These are phyloP conservation scores for Pseudodiploospora longispora DNA, from an alignment of 2,329 filamentous ascomycete genomes.

Conservation along the genomic window DNA sequence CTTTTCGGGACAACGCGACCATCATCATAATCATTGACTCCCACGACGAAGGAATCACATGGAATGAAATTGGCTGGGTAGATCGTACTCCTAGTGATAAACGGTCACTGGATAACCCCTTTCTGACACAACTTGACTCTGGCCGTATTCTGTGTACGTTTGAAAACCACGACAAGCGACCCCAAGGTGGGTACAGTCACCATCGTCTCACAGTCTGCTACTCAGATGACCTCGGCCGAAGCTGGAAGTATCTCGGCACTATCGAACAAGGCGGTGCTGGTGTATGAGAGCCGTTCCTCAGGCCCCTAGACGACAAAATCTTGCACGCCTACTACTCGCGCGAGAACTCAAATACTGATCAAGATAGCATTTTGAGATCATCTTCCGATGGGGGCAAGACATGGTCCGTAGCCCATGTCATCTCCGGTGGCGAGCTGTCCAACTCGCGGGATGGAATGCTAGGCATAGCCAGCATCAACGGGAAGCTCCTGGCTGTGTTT, in stretches of 20 bases:
- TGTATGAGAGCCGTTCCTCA: constrained; percentile 38
- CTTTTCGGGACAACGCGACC: constrained; percentile 13
- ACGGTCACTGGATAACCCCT: constrained; percentile 25
- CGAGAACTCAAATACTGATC: constrained; percentile 29
- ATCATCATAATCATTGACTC: constrained; percentile 18
- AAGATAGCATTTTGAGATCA: constrained; percentile 33
- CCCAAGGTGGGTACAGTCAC: constrained; percentile 16
- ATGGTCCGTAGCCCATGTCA: constrained; percentile 23
- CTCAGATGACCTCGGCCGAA: constrained; percentile 31
- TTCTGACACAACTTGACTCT: constrained; percentile 25
- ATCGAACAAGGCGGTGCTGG: constrained; percentile 24
- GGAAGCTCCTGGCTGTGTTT: constrained; percentile 33
- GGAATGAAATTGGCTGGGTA: constrained; percentile 19
- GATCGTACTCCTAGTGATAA: constrained; percentile 1
- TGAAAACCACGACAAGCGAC: constrained; percentile 24
- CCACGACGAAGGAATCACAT: constrained; percentile 19
- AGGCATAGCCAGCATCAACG: constrained; percentile 27
- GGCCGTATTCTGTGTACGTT: constrained; percentile 29
- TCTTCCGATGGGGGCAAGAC: constrained; percentile 31
- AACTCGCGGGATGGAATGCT: constrained; percentile 36
- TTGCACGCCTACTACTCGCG: constrained; percentile 37
- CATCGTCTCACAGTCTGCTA: constrained; percentile 35
- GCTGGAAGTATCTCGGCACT: constrained; percentile 26
- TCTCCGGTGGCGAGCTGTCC: constrained; percentile 25
- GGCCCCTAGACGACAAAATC: constrained; percentile 27